Conservation (phyloP, 148 eudicot species). For the Arctostaphylos glauca region DNA sequence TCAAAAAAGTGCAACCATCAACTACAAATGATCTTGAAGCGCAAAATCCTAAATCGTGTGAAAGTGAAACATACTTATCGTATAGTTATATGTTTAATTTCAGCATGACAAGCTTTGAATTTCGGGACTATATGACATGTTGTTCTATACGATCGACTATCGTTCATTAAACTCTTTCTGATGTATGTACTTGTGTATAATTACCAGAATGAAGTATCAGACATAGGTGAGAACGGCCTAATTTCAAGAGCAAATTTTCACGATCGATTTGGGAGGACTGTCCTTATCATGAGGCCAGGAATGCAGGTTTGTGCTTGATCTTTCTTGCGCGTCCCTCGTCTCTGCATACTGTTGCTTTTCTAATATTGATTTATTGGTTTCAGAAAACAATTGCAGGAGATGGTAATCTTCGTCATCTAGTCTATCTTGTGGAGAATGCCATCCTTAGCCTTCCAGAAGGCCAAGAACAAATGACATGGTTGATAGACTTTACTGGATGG, state of each 20-base stretch:
- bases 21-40: neutral
- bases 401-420: slow-evolving; percentile 78
- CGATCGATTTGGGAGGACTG: slow-evolving; percentile 71
- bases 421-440: slow-evolving; percentile 80
- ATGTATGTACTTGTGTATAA: slow-evolving; percentile 4
- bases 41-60: neutral
- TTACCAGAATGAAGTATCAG: slow-evolving; percentile 78
- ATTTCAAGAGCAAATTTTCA: slow-evolving; percentile 77
- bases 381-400: slow-evolving; percentile 71
- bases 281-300: slow-evolving; percentile 97
- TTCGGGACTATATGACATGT: neutral
- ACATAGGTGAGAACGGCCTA: slow-evolving; percentile 90
- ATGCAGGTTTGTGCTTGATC: slow-evolving; percentile 54
- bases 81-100: neutral
- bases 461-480: slow-evolving; percentile 93
- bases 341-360: neutral
- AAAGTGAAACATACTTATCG: neutral
- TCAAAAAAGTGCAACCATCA: neutral
- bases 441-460: slow-evolving; percentile 82
- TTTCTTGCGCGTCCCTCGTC: neutral
- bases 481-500: slow-evolving; percentile 83
- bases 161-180: neutral
- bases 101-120: neutral
- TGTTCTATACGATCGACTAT: neutral
- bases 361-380: slow-evolving; percentile 15